A percentile compares a stretch with the other conserved stretches of the same genome.
These are phyloP conservation scores for Penicillium sp. DNA, from an alignment of 2,329 filamentous ascomycete species.

Conservation along the genomic window DNA sequence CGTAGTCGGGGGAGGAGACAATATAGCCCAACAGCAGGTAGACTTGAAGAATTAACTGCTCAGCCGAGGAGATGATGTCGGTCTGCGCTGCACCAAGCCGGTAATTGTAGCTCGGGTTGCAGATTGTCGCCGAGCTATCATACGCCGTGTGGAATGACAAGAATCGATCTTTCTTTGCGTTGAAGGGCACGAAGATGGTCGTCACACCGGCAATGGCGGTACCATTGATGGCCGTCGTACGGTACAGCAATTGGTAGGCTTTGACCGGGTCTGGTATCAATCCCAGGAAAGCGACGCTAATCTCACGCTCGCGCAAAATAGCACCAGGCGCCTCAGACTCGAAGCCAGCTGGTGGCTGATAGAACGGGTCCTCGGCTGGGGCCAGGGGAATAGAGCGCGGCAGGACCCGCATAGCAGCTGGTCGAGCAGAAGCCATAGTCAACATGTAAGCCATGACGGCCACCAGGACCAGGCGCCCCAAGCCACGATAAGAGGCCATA, in stretches of 20 bases:
- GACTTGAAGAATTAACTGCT: conserved; percentile 37
- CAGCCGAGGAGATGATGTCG: conserved; percentile 39
- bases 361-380: conserved; percentile 33
- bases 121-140: conserved; percentile 32
- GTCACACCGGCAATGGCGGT: conserved; percentile 46
- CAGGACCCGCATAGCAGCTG: conserved; percentile 9
- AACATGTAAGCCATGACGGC: conserved; percentile 20
- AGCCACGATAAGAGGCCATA: conserved; percentile 15
- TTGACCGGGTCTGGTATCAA: conserved; percentile 29
- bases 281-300: conserved; percentile 29
- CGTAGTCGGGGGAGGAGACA: conserved; percentile 54
- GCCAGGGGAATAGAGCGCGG: conserved; percentile 5
- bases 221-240: conserved; percentile 45
- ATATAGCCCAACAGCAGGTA: conserved; percentile 52
- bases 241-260: conserved; percentile 47
- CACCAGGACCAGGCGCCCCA: conserved; percentile 12
- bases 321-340: conserved; percentile 28
- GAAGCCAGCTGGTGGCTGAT: conserved; percentile 32
- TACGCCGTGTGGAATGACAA: conserved; percentile 51
- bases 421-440: conserved; percentile 16
- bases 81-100: conserved; percentile 38
- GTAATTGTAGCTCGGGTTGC: conserved; percentile 37
- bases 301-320: conserved; percentile 28
- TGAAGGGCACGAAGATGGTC: conserved; percentile 44
- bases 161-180: conserved; percentile 34